These are phyloP conservation scores for Trichoderma parareesei DNA, from an alignment of 495 filamentous ascomycete genomes.

Conservation along the genomic window DNA sequence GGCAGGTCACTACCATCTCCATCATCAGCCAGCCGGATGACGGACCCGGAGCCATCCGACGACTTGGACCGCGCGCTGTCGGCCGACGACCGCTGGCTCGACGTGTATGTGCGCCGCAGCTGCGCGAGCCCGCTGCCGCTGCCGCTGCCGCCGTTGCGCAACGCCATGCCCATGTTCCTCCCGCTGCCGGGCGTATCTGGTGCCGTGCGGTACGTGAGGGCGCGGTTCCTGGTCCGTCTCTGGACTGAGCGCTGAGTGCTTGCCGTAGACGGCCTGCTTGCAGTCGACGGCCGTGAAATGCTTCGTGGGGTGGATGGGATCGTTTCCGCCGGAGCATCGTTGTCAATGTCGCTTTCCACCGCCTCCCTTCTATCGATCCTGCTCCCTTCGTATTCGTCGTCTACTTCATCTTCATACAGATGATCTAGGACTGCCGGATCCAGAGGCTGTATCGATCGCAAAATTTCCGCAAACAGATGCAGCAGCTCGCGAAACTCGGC, in stretches of 20 bases:
- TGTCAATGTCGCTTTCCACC: constrained; percentile 34
- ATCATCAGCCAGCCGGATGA: constrained; percentile 11
- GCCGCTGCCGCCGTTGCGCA: constrained; percentile 20
- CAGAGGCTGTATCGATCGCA: constrained; percentile 65
- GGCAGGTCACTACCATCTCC: constrained; percentile 7
- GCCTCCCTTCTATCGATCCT: constrained; percentile 11
- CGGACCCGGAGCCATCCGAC: constrained; percentile 13
- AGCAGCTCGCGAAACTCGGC: constrained; percentile 71
- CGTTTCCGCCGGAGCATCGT: constrained; percentile 18
- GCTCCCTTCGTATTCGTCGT: constrained; percentile 6
- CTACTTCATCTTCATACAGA: constrained; percentile 11
- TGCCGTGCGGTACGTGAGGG: constrained; percentile 38
- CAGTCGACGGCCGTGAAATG: constrained; percentile 16
- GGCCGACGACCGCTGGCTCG: constrained; percentile 28
- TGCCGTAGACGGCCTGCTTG: constrained; percentile 15
- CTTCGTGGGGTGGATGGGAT: constrained; percentile 27
- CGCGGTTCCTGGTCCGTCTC: constrained; percentile 25
- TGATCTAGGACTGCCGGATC: constrained; percentile 37
- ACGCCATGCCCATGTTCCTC: constrained; percentile 15
- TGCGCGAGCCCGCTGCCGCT: constrained; percentile 31
- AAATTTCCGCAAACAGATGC: constrained; percentile 75
- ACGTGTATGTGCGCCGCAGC: constrained; percentile 30
- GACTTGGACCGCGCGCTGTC: constrained; percentile 29
- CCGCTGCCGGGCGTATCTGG: constrained; percentile 43
- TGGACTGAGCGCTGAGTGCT: constrained; percentile 22